phyloP scores from a whole-genome alignment of 352 stramenopile genomes.

The Globisporangium mamillatum region DNA sequence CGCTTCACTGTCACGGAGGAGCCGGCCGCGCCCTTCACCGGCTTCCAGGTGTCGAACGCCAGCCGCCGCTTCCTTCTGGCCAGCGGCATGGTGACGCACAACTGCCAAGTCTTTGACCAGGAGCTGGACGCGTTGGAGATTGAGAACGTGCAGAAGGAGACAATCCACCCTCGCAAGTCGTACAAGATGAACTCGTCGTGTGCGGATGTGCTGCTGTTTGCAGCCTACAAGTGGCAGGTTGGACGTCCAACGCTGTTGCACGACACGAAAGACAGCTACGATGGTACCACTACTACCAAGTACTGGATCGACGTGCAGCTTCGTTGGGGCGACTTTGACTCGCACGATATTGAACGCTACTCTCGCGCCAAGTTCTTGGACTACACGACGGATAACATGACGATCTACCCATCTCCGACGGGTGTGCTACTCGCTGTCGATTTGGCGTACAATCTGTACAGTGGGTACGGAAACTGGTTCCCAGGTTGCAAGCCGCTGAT shows the following conservation, averaged over 20 bases:
- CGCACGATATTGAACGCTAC: conserved; percentile 99
- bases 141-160: conserved; percentile 99
- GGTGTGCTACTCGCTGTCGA: conserved; percentile 97
- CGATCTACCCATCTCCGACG: conserved; percentile 99
- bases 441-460: conserved; percentile 99
- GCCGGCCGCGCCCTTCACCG: conserved; percentile 10
- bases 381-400: conserved; percentile 99
- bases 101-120: conserved; percentile 98
- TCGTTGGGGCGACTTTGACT: conserved; percentile 99
- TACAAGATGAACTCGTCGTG: conserved; percentile 99
- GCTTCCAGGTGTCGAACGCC: conserved; percentile 14
- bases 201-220: conserved; percentile 98
- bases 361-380: conserved; percentile 99
- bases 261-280: conserved; percentile 97
- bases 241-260: conserved; percentile 81
- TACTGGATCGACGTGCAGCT: conserved; percentile 99
- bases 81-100: conserved; percentile 12
- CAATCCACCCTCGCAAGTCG: conserved; percentile 99
- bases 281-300: conserved; percentile 94
- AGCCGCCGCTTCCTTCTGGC: conserved; percentile 22
- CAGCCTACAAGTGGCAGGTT: conserved; percentile 98
- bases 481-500: conserved; percentile 98
- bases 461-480: conserved; percentile 99
- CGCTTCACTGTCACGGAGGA: conserved; percentile 12
- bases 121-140: conserved; percentile 99